Base-by-base conservation (phyloP, 139 green algal genomes). In the Pseudopediastrum boryanum region DNA sequence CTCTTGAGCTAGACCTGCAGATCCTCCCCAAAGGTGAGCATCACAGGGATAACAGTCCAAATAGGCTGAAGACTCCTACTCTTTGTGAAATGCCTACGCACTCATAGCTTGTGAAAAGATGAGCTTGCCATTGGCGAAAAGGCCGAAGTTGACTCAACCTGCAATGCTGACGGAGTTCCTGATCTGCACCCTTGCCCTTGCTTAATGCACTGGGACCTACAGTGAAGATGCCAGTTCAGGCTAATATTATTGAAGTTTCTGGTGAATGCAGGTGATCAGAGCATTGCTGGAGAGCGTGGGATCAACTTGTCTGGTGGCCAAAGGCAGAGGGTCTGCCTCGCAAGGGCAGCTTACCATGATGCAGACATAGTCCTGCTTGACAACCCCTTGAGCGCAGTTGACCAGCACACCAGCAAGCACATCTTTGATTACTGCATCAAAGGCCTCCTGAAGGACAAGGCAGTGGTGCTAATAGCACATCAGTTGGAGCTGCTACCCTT, bases 261-360 rank as follows among this genome's bases (percentile, higher is more conserved):
- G n/a, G 33, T n/a, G 12, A 27, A 9, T 70, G 50, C 64, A 75
- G 86, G 86, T n/a, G 87, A 91, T 66, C n/a, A 61, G 36, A 82
- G 71, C 66, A 83, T 88, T 77, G 88, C 87, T 12, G 88, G 88
- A 29, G 82, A 90, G 79, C 86, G 88, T n/a, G 89, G 89, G 65
- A 92, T 93, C 81, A 93, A 93, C 76, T 64, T 93, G 43, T 92
- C 84, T 43, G 88, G 88, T 31, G 88, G 88, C 8, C 88, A 93
- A 83, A 79, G 87, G 23, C 86, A 92, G 84, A 80, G 88, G 43
- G 74, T 93, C 6, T 84, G 78, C 73, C 71, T 93, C 44, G 88
- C 88, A 1, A 80, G 89, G 36, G 85, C 87, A 25, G 85, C 81
- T 31, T 93, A 93, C 77, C 74, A 83, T 58, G 76, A 86, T 19